Evolutionary conservation across 257 asterid genomes (phyloP).

Genomic region (Plantago ovata): DNA sequence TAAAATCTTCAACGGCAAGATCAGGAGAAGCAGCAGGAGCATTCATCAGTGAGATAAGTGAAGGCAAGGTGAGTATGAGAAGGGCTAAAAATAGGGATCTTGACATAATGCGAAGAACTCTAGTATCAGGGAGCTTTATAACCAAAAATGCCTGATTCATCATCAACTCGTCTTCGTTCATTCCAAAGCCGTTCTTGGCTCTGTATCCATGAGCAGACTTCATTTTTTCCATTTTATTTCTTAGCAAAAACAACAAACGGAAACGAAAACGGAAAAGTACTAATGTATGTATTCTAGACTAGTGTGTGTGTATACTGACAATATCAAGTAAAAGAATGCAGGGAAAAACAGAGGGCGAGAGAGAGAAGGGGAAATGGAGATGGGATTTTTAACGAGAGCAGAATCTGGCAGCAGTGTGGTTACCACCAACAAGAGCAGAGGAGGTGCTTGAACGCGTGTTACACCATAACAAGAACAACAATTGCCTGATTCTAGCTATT

Average conservation of each 20-base stretch:
- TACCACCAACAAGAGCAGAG: constrained; percentile 71
- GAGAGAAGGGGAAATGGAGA: constrained; percentile 30
- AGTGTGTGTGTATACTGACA: too few relatives aligned
- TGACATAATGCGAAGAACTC: constrained; percentile 51
- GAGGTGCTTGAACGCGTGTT: constrained; percentile 30
- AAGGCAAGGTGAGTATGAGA: constrained; percentile 38
- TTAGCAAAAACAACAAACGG: too few relatives aligned
- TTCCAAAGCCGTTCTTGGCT: constrained; percentile 10
- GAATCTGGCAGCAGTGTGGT: constrained; percentile 72
- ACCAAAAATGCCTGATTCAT: constrained; percentile 39
- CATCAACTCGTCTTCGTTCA: constrained; percentile 22
- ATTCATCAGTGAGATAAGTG: constrained; percentile 31
- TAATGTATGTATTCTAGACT: too few relatives aligned
- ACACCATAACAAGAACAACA: constrained; percentile 43
- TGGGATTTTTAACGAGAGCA: constrained; percentile 46
- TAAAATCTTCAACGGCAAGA: constrained; percentile 13
- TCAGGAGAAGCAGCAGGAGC: constrained; percentile 29
- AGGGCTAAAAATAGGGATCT: constrained; percentile 55
- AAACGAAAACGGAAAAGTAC: too few relatives aligned
- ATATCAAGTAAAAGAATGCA: neutral
- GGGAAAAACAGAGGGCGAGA: neutral
- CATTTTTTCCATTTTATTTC: constrained; percentile 30
- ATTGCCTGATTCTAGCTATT: constrained; percentile 46
- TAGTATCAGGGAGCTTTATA: constrained; percentile 51
- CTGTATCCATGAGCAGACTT: constrained; percentile 21